Conservation (phyloP, 176 grass and related monocot species). For the barley (Hordeum vulgare) region MorexV3_pseudomolecules_assembly NC_058519.1:24794081-24794580, state of each 20-base stretch:
- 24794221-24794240: too few relatives aligned
- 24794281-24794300: slow-evolving; percentile 12
- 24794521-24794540: slow-evolving; percentile 23
- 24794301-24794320: slow-evolving; percentile 18
- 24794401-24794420: slow-evolving; percentile 1
- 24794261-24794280: neutral
- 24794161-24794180: too few relatives aligned
- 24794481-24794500: neutral
- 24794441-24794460: neutral
- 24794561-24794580: slow-evolving; percentile 40
- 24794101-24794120: neutral
- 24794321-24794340: neutral
- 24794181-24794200: neutral
- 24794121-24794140: neutral
- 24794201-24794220: too few relatives aligned
- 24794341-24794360: neutral
- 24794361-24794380: neutral
- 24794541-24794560: neutral
- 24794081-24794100: neutral
- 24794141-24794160: too few relatives aligned
- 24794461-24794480: neutral
- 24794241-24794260: too few relatives aligned
- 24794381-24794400: neutral
- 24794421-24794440: neutral
- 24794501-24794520: neutral